These are phyloP conservation scores for Beauveria australis DNA, from an alignment of 2,329 filamentous ascomycete species.

Conservation along the genomic window DNA sequence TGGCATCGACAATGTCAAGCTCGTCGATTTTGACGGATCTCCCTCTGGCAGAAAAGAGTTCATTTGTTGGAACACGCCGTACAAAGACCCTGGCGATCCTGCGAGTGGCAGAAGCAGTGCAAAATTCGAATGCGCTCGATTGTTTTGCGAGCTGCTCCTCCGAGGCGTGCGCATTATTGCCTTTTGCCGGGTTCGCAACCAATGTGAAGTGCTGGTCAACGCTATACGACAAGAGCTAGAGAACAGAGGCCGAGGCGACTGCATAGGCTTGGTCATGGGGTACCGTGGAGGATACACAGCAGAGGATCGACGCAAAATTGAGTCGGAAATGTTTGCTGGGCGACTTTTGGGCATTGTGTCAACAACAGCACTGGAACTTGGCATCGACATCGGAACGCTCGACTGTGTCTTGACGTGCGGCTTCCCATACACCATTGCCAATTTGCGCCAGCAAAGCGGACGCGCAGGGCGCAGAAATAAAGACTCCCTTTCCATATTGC, in stretches of 20 bases:
- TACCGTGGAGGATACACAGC: constrained; percentile 94
- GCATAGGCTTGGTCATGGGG: constrained; percentile 77
- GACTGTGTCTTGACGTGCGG: constrained; percentile 92
- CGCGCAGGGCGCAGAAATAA: constrained; percentile 86
- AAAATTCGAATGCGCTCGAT: constrained; percentile 74
- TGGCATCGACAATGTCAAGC: constrained; percentile 68
- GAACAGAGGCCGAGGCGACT: constrained; percentile 63
- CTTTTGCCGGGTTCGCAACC: constrained; percentile 80
- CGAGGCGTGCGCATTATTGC: constrained; percentile 86
- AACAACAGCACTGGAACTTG: constrained; percentile 85
- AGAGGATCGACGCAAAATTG: constrained; percentile 79
- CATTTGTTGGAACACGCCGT: constrained; percentile 95
- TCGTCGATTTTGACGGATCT: constrained; percentile 88
- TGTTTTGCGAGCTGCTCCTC: constrained; percentile 85
- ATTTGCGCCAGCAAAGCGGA: constrained; percentile 88
- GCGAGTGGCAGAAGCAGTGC: constrained; percentile 78
- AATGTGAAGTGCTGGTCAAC: constrained; percentile 76
- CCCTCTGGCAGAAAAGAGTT: constrained; percentile 89
- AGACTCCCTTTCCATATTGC: constrained; percentile 81
- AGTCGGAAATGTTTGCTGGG: constrained; percentile 94
- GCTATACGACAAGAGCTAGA: constrained; percentile 73
- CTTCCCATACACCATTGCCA: constrained; percentile 92
- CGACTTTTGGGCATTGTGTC: constrained; percentile 89
- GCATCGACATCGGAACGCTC: constrained; percentile 88
- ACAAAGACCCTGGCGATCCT: constrained; percentile 79